Base-by-base conservation (phyloP, 768 basidiomycete genomes). In the Kockovaella imperatae region DNA sequence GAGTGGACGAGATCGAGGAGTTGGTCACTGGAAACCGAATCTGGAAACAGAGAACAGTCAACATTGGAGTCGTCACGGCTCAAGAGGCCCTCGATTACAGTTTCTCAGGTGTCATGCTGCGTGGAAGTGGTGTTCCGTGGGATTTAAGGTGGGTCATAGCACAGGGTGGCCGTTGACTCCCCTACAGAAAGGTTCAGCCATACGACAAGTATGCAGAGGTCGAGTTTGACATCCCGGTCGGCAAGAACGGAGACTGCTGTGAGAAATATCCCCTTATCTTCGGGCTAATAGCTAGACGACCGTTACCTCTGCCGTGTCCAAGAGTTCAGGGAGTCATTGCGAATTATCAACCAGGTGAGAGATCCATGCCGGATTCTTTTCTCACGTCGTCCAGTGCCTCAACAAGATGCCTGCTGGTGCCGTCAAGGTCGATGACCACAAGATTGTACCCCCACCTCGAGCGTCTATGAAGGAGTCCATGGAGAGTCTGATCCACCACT, bases 381-480 rank as follows among this genome's bases (percentile, higher is more conserved):
- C 18, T 39, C 14, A 21, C 20, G 28, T 23, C 43, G 18, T 42
- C 5, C 73, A 95, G 80, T 95, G 90, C 70, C 73, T 99, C 58
- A 95, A 97, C 77, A 97, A 95, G 75, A 99, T 99, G 75, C 86
- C 93, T 0, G 76, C 82, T 11, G 95, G 95, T 29, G 87, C 79
- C 24, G 72, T 91, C 75, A 96, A 90, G 74, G 81, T 96, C 23
- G 93, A 99, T 67, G 93, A 97, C 74, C 86, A 95, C 75, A 99
- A 99, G 74, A 81, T 97, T 50, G 86, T 86, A 0, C 89, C 95
- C 20, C 93, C 93, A 24, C 90, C 93, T 13, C 83, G 93, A 49
- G 91, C 93, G 0, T 83, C 83, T 47, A 99, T 99, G 95, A 99
- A 99, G 75, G 95, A 99, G 76, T 87, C 83, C 73, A 96, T 96